Base-by-base conservation (phyloP, 1,284 basidiomycete genomes). In the Sphaerobolus stellatus region DNA sequence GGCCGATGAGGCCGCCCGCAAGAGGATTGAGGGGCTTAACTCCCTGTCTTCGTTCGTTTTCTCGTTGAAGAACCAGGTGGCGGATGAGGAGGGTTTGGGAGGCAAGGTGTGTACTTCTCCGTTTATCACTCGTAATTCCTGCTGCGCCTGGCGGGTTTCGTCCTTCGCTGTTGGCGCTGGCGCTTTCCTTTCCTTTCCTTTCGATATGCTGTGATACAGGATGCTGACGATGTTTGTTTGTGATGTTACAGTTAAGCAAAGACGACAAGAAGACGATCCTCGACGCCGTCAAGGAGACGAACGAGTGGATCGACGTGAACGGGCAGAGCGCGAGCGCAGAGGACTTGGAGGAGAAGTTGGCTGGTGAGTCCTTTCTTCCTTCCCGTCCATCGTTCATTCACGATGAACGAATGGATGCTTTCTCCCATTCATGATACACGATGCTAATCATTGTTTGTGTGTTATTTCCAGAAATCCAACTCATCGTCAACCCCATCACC, bases 201-300 rank as follows among this genome's bases (percentile, higher is more conserved):
- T n/a, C n/a, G n/a, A n/a, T n/a, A n/a, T n/a, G n/a, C n/a, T n/a
- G n/a, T n/a, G n/a, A n/a, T n/a, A n/a, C n/a, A n/a, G n/a, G n/a
- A n/a, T n/a, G n/a, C n/a, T n/a, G n/a, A n/a, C n/a, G n/a, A n/a
- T n/a, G n/a, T 41, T 41, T 6, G 9, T 41, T 7, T 6, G 8
- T 28, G 13, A 18, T 43, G 20, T 43, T 9, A 3, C 30, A 59
- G 62, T 75, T 97, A 58, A 81, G 80, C 58, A 84, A 86, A 31
- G 88, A 88, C 1, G 94, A 98, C 79, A 94, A 94, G 82, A 89
- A 93, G 84, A 84, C 83, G 18, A 82, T 98, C 61, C 77, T 92
- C 54, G 82, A 80, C 24, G 78, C 86, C 40, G 77, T 97, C 73
- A 96, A 95, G 81, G 92, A 96, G 66, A 86, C 88, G 59, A 86